These are phyloP conservation scores for Globisporangium radiosum DNA, from an alignment of 352 stramenopile genomes.

Conservation along the genomic window DNA sequence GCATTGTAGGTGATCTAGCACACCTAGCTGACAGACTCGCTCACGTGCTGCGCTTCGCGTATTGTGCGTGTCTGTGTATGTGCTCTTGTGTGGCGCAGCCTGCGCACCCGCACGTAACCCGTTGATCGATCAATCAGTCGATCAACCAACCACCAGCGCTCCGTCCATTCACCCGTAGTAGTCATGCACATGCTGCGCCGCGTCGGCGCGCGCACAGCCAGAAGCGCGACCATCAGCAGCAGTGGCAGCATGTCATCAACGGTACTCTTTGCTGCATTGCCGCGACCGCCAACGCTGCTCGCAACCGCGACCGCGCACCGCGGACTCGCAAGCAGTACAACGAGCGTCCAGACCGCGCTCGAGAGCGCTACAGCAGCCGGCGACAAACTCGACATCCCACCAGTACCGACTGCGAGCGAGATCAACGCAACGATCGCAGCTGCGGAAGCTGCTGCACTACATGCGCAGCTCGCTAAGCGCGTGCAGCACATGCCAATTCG, in stretches of 20 bases:
- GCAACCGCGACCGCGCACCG: background rate
- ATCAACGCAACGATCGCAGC: slow-evolving; percentile 62
- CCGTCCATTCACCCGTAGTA: too few species aligned
- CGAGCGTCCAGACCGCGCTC: background rate
- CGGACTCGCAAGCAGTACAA: slow-evolving; percentile 10
- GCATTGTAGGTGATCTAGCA: too few species aligned
- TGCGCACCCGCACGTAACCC: too few species aligned
- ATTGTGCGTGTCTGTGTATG: too few species aligned
- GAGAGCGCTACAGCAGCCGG: background rate
- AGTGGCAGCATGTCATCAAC: background rate
- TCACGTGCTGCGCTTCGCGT: too few species aligned
- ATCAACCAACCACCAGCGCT: too few species aligned
- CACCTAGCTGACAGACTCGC: too few species aligned
- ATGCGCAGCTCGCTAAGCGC: slow-evolving; percentile 33
- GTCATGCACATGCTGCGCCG: slow-evolving; percentile 41
- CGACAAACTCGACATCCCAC: slow-evolving; percentile 40
- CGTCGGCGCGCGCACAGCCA: slow-evolving; percentile 11
- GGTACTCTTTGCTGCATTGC: slow-evolving; percentile 2
- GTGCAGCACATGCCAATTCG: slow-evolving; percentile 55
- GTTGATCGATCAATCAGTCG: too few species aligned
- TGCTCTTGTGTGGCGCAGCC: too few species aligned
- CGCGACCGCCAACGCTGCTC: slow-evolving; percentile 15
- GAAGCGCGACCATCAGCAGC: slow-evolving; percentile 3
- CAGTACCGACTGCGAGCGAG: slow-evolving; percentile 49
- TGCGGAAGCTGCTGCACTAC: slow-evolving; percentile 44